Evolutionary conservation across 345 rosid species (phyloP), one percentile per base, ranked within the genome.

Genomic region (Firmiana major): DNA sequence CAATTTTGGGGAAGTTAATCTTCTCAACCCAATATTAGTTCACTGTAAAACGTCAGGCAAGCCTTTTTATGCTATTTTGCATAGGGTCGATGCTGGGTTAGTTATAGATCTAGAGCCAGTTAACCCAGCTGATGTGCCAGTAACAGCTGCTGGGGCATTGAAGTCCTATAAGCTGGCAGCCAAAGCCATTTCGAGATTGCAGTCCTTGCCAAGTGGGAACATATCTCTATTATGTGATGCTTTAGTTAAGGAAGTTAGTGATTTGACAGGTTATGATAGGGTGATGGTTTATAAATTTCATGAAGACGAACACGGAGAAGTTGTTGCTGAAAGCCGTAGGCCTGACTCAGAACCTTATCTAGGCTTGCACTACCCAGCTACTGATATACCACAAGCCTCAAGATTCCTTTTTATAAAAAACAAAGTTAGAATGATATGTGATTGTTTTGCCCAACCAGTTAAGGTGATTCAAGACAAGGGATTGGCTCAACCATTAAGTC

Each of bases 301-400:
- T 71, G 97, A 89, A 51, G 98, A 91, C 77, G 98, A 91, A 78
- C 98, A 93, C 75, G 98, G 97, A 53, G 98, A 93, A 83, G 98
- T 93, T 69, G 77, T 93, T 80, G 93, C 97, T 4, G 98, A 93
- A 76, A 78, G 81, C 57, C 45, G 81, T 72, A 81, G 80, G 71
- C 80, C 86, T 62, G 90, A 79, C 36, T 60, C 89, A 77, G 93
- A 93, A 60, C 90, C 98, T 21, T 91, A 90, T 79, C 87, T 89
- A 16, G 98, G 97, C 64, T 83, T 91, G 81, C 97, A 90, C 87
- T 93, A 87, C 76, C 93, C 98, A 0, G 94, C 97, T 45, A 91
- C 94, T 59, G 98, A 93, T 85, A 93, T 93, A 68, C 97, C 98
- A 0, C 97, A 93, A 83, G 97, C 98, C 63, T 90, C 97, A 17